Evolutionary conservation across 805 yeast genomes (phyloP).

Genomic region (Cyberlindnera mrakii): DNA sequence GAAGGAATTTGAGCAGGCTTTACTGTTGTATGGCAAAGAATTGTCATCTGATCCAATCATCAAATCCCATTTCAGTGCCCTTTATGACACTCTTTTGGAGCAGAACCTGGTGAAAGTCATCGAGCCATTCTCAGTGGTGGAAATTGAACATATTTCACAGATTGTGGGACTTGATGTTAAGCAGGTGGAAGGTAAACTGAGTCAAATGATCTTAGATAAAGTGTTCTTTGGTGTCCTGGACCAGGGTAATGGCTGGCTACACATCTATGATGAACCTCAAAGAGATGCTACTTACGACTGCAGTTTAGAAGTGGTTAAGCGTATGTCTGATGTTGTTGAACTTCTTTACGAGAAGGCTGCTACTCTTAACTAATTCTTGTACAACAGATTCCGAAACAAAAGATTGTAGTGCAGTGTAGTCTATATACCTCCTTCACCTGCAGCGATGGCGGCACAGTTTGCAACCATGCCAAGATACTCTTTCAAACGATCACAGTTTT

Average conservation of each 20-base stretch:
- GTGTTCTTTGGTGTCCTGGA: slow-evolving; percentile 95
- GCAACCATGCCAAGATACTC: slow-evolving; percentile 51
- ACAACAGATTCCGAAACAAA: background rate
- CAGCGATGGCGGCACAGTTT: slow-evolving; percentile 51
- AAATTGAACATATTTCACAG: slow-evolving; percentile 79
- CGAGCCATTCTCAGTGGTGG: slow-evolving; percentile 96
- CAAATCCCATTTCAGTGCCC: slow-evolving; percentile 84
- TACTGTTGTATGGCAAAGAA: slow-evolving; percentile 64
- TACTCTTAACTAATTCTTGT: slow-evolving; percentile 49
- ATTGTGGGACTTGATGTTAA: slow-evolving; percentile 81
- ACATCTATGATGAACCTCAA: slow-evolving; percentile 83
- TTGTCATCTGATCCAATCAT: slow-evolving; percentile 82
- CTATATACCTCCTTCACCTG: slow-evolving; percentile 33
- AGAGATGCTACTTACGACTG: slow-evolving; percentile 86
- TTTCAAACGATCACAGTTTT: slow-evolving; percentile 45
- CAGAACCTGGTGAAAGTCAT: slow-evolving; percentile 91
- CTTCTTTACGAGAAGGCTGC: slow-evolving; percentile 91
- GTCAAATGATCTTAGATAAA: slow-evolving; percentile 94
- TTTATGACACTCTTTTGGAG: slow-evolving; percentile 88
- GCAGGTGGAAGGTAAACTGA: slow-evolving; percentile 89
- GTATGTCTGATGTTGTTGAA: slow-evolving; percentile 85
- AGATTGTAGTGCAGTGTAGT: background rate
- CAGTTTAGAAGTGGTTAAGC: slow-evolving; percentile 78
- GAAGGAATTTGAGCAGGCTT: slow-evolving; percentile 83
- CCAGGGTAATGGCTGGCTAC: slow-evolving; percentile 97